Percentiles rank a stretch among this genome's conserved stretches.
phyloP scores from a whole-genome alignment of 305 asterid species.

The Salvia sclarea region DNA sequence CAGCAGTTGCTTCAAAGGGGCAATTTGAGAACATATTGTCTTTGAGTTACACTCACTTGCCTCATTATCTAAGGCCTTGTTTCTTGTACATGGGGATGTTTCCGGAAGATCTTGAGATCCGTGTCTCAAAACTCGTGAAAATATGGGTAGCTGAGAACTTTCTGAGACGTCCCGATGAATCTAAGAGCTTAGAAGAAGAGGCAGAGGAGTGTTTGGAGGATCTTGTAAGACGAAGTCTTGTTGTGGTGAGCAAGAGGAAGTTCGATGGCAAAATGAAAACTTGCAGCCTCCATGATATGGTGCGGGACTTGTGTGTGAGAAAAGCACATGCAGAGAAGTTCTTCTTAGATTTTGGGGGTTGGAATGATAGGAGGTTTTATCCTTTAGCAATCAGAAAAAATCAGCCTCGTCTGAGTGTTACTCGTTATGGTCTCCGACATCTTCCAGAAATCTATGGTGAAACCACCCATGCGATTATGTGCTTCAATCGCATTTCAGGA shows the following conservation, averaged over 20 bases:
- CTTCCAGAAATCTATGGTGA: neutral
- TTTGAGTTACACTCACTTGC: slow-evolving; percentile 24
- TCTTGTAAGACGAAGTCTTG: slow-evolving; percentile 25
- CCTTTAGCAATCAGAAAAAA: too few species aligned
- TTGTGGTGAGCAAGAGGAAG: slow-evolving; percentile 3
- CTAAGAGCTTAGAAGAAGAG: slow-evolving; percentile 15
- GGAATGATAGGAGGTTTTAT: too few species aligned
- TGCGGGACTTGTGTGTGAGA: slow-evolving; percentile 22
- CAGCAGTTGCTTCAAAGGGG: slow-evolving; percentile 9
- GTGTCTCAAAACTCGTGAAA: slow-evolving; percentile 11
- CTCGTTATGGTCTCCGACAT: neutral
- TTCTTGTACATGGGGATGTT: slow-evolving; percentile 13
- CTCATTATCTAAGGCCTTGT: slow-evolving; percentile 22
- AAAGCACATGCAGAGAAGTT: slow-evolving; percentile 10
- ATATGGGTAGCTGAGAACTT: slow-evolving; percentile 27
- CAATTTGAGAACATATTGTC: slow-evolving; percentile 19
- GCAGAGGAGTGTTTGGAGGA: slow-evolving; percentile 23
- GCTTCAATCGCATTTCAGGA: neutral
- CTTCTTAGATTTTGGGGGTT: too few species aligned
- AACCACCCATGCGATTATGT: slow-evolving; percentile 5
- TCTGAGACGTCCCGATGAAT: neutral
- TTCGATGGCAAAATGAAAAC: slow-evolving; percentile 19
- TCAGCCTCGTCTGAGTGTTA: too few species aligned
- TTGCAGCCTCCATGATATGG: slow-evolving; percentile 22
- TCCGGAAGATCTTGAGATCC: slow-evolving; percentile 11